Percentiles rank a stretch among this genome's conserved stretches.
These are phyloP conservation scores for Salix koriyanagi DNA, from an alignment of 345 rosid genomes.

Conservation along the genomic window DNA sequence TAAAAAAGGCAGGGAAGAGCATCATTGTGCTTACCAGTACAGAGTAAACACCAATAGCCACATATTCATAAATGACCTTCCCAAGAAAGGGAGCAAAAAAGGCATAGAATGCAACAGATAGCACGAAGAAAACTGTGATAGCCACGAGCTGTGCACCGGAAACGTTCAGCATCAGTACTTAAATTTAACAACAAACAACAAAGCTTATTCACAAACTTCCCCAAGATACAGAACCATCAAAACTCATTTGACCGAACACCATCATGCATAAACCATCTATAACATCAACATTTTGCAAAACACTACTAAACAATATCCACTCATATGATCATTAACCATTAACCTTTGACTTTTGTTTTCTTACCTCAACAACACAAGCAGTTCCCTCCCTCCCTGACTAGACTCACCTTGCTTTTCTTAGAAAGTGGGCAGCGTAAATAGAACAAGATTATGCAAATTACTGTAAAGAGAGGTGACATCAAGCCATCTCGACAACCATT, in stretches of 20 bases:
- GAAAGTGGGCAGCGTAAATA: not conserved
- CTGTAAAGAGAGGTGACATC: not conserved
- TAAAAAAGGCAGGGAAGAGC: not conserved
- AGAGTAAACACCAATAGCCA: slow-evolving; percentile 70
- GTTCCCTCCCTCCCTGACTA: not conserved
- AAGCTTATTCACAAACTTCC: not conserved
- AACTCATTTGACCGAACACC: not conserved
- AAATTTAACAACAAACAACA: not conserved
- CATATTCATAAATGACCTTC: slow-evolving; percentile 55
- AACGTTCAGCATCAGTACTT: not conserved
- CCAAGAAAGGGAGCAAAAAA: slow-evolving; percentile 96
- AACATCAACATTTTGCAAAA: not conserved
- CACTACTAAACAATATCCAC: not conserved
- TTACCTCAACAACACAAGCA: not conserved
- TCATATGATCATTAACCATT: not conserved
- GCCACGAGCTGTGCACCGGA: slow-evolving; percentile 55
- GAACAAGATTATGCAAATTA: not conserved
- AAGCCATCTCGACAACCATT: not conserved
- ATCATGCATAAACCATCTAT: not conserved
- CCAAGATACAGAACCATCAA: not conserved
- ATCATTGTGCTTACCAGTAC: slow-evolving; percentile 47
- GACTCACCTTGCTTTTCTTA: not conserved
- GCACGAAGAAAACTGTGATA: slow-evolving; percentile 72
- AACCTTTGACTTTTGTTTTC: not conserved
- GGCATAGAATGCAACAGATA: slow-evolving; percentile 73